Evolutionary conservation across 345 rosid genomes (phyloP), one percentile per base, ranked within the genome.

Genomic region (Citrus mangshanensis): DNA sequence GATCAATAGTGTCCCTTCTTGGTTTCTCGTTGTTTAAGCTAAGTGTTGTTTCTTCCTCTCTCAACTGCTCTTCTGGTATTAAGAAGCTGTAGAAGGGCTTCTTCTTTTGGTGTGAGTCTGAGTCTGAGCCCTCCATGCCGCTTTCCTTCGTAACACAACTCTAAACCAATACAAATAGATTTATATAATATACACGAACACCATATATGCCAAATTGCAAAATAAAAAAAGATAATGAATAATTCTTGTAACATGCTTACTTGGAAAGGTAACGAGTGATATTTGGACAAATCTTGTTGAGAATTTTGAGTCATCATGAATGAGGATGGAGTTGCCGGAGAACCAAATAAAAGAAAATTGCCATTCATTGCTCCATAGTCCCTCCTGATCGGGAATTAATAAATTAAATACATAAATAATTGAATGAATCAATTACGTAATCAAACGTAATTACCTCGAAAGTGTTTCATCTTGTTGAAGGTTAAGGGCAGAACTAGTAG

Each of bases 1-100:
- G 92, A 85, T 92, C 96, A 81, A 90, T 84, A 60, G 72, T 85
- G 63, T 89, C 91, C 76, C 51, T 74, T 59, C 55, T 79, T 67
- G 78, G 28, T 80, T 73, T 86, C 46, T 85, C 88, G 10, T 60
- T 75, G 74, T 67, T 80, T 25, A 85, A 70, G 80, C 87, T 32
- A 35, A 83, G 64, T n/a, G 77, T 61, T 65, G 78, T 82, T 71
- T 88, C 88, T 56, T 79, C 78, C 72, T 58, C 61, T 16, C 34
- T 69, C 42, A 60, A 76, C 56, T 77, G 81, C 76, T 87, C 89
- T 65, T 78, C 79, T 42, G 86, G 60, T 1, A 76, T 80, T 42
- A 91, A 80, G 81, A 89, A 83, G 82, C 88, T 84, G 37, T 81
- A 84, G 70, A 80, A 86, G 0, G 89, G 88, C 72, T 80, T 88